Conservation (phyloP, 1,284 basidiomycete genomes). For the Trichosporon asahii region DNA sequence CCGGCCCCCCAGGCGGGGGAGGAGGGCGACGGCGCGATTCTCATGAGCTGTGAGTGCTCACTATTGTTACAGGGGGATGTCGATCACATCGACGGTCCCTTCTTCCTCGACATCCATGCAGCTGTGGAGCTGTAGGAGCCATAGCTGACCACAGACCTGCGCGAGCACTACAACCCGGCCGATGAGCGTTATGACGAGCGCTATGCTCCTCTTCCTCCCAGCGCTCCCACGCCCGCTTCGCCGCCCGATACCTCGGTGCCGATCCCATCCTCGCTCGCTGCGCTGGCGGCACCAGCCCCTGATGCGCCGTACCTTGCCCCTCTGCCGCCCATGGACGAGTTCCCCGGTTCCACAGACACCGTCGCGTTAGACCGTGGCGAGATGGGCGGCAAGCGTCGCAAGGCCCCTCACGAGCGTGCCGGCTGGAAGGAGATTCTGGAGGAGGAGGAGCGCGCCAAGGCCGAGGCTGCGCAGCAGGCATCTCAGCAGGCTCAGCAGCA, state of each 20-base stretch:
- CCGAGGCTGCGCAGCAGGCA: background rate
- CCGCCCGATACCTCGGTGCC: constrained; percentile 23
- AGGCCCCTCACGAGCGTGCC: constrained; percentile 42
- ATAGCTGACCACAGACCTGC: constrained; percentile 19
- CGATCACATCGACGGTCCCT: background rate
- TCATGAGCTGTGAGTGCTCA: constrained; percentile 24
- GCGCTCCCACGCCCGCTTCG: constrained; percentile 21
- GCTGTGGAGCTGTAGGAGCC: background rate
- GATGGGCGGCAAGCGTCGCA: constrained; percentile 49
- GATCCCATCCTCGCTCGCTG: constrained; percentile 25
- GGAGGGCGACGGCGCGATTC: constrained; percentile 12
- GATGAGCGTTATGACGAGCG: background rate
- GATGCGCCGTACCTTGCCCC: constrained; percentile 14
- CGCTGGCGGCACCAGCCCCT: constrained; percentile 17
- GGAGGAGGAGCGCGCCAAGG: constrained; percentile 15
- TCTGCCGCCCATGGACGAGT: constrained; percentile 9
- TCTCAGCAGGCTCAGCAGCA: background rate
- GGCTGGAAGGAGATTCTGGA: constrained; percentile 48
- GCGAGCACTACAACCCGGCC: constrained; percentile 12
- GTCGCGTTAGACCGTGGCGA: constrained; percentile 33
- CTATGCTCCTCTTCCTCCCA: background rate
- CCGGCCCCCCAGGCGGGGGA: constrained; percentile 11
- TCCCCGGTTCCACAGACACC: constrained; percentile 14
- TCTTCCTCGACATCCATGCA: background rate
- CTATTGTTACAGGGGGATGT: background rate